Evolutionary conservation across 1,284 basidiomycete genomes (phyloP).

Genomic region (Moesziomyces sp.): DNA sequence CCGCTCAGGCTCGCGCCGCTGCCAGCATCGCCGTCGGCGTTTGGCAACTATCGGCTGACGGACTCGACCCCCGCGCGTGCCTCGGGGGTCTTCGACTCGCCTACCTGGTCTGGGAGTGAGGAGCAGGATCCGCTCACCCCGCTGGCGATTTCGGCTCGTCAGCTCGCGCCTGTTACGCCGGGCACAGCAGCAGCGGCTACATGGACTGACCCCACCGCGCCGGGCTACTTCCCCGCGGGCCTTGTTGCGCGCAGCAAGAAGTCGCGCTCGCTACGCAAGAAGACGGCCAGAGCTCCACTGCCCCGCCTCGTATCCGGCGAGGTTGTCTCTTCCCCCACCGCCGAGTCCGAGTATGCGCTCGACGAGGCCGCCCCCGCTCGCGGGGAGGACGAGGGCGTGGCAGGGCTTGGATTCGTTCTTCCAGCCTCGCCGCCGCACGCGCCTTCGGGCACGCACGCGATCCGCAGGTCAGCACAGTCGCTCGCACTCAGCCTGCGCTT

Average conservation of each 20-base stretch:
- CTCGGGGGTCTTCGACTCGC: constrained; percentile 1
- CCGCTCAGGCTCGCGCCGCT: constrained; percentile 24
- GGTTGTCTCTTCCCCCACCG: constrained; percentile 15
- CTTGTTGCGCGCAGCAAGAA: constrained; percentile 13
- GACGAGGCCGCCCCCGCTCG: background rate
- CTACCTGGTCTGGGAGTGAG: constrained; percentile 27
- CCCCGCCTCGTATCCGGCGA: constrained; percentile 30
- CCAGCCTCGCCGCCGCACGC: background rate
- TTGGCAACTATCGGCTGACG: constrained; percentile 33
- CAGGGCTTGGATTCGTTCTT: background rate
- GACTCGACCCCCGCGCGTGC: constrained; percentile 1
- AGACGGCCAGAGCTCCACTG: constrained; percentile 16
- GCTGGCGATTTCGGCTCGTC: constrained; percentile 3
- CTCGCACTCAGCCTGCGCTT: constrained; percentile 40
- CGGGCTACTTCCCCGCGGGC: constrained; percentile 39
- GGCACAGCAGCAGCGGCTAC: constrained; percentile 47
- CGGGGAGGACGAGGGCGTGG: background rate
- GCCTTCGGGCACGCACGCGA: constrained; percentile 2
- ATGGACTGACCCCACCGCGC: constrained; percentile 45
- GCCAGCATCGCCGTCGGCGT: constrained; percentile 26
- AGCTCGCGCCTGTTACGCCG: constrained; percentile 28
- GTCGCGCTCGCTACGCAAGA: constrained; percentile 17
- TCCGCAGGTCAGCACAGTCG: constrained; percentile 36
- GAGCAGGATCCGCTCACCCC: constrained; percentile 22
- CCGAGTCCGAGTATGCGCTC: constrained; percentile 1